Conservation (phyloP, 2,329 filamentous ascomycete genomes). For the Plenodomus lindquistii region DNA sequence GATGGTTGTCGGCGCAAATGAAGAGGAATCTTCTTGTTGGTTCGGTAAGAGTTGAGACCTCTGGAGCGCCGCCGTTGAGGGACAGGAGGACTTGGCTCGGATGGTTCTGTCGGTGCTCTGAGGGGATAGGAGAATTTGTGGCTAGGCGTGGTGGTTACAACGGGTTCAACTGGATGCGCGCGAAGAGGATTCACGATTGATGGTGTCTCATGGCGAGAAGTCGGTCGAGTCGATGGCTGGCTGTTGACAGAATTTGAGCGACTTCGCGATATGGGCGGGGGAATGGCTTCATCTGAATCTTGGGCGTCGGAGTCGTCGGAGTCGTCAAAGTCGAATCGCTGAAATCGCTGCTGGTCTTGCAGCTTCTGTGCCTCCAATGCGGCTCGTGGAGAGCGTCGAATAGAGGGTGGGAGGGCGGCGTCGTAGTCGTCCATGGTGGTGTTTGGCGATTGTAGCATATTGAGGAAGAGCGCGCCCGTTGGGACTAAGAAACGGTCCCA, state of each 20-base stretch:
- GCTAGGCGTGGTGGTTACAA: constrained; percentile 5
- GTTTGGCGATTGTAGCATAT: constrained; percentile 3
- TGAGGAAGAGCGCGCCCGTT: constrained; percentile 1
- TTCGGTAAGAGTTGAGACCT: constrained; percentile 23
- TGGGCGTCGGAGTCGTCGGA: constrained; percentile 13
- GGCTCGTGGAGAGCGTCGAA: constrained; percentile 26
- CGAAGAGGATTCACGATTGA: constrained; percentile 24
- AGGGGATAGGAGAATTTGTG: constrained; percentile 26
- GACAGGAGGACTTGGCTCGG: constrained; percentile 11
- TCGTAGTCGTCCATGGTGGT: constrained; percentile 21
- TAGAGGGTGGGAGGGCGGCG: constrained; percentile 16
- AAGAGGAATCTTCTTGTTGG: constrained; percentile 25
- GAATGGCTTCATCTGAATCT: constrained; percentile 21
- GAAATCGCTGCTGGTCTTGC: constrained; percentile 12
- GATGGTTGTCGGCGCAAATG: constrained; percentile 31
- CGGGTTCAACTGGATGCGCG: constrained; percentile 17
- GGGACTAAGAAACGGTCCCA: constrained; percentile 3
- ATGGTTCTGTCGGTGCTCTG: constrained; percentile 11
- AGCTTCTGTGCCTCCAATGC: constrained; percentile 17
- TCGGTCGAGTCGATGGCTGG: constrained; percentile 1
- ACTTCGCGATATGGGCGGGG: constrained; percentile 21
- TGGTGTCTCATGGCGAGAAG: constrained; percentile 8
- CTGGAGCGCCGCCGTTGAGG: constrained; percentile 14
- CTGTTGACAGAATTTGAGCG: constrained; percentile 11
- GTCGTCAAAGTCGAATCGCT: constrained; percentile 6